Base-by-base conservation (phyloP, 306 rosid species). In the Malus orientalis region DNA sequence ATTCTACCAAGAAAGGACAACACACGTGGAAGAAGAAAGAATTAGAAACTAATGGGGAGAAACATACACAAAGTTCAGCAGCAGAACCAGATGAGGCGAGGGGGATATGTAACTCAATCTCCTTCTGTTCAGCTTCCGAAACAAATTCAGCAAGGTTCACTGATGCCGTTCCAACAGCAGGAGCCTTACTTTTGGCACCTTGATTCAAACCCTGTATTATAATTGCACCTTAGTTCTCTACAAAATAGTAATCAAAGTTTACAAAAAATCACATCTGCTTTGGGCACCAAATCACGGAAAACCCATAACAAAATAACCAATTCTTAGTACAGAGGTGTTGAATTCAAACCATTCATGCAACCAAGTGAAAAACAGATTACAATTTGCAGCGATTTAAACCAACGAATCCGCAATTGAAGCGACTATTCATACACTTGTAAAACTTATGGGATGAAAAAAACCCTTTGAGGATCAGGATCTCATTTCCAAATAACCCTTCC, bases 131-230 rank as follows among this genome's bases (percentile, higher is more conserved):
- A 75, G 87, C 83, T 3, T 73, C 89, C n/a, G 88, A 84, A 74
- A 93, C 89, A 76, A 79, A 88, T 67, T 96, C 99, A 65, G 99
- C 91, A 73, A 96, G 87, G 76, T 96, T 96, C 92, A 96, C 81
- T 15, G 93, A 85, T 16, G 91, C 94, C 4, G 86, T 86, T 68
- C 99, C 99, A 20, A 91, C 80, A 61, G 87, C 87, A 59, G 87
- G 87, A 74, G 86, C 89, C 86, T 91, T 95, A 77, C 70, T 83
- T 78, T 93, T 96, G 18, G 89, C 73, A 78, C 93, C 91, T 75
- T 84, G 96, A 84, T 91, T 91, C 76, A 87, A 83, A 29, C 93
- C 96, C 99, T 96, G 90, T 60, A 82, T 69, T 14, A 80, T 58
- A 38, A 54, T 23, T 59, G 65, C 55, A 59, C 15, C 69, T 71